These are phyloP conservation scores for Sparassis latifolia DNA, from an alignment of 1,284 basidiomycete genomes.

Conservation along the genomic window DNA sequence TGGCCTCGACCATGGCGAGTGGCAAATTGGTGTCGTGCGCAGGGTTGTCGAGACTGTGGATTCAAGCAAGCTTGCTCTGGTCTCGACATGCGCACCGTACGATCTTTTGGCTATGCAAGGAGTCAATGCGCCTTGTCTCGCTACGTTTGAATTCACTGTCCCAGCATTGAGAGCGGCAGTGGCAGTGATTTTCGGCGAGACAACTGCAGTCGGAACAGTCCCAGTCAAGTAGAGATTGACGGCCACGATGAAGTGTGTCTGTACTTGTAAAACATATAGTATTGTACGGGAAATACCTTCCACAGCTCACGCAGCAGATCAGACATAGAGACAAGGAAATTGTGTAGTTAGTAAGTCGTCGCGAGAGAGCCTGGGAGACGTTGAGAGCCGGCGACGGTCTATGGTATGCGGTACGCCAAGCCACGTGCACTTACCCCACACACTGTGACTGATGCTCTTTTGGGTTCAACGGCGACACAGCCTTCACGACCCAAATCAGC, in stretches of 20 bases:
- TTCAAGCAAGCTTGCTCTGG: conserved; percentile 33
- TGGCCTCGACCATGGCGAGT: conserved; percentile 39
- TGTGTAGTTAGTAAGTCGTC: no score
- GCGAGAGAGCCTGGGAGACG: no score
- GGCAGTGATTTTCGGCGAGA: conserved; percentile 39
- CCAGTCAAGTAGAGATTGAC: conserved; percentile 28
- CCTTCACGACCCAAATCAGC: background rate
- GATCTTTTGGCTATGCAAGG: conserved; percentile 32
- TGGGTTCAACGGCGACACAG: background rate
- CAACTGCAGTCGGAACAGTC: conserved; percentile 26
- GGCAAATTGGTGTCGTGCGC: conserved; percentile 45
- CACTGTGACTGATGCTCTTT: no score
- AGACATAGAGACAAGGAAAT: no score
- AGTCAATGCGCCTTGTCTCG: conserved; percentile 27
- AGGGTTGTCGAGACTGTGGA: conserved; percentile 20
- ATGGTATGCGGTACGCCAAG: no score
- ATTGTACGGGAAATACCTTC: no score
- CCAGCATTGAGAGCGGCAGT: conserved; percentile 40
- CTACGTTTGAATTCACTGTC: conserved; percentile 53
- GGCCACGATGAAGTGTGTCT: no score
- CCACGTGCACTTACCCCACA: no score
- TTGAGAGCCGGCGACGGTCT: no score
- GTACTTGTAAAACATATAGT: no score
- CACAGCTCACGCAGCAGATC: no score
- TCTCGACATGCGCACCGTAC: conserved; percentile 58